Evolutionary conservation across 441 rosid species (phyloP).

Genomic region (Adansonia madagascariensis): DNA sequence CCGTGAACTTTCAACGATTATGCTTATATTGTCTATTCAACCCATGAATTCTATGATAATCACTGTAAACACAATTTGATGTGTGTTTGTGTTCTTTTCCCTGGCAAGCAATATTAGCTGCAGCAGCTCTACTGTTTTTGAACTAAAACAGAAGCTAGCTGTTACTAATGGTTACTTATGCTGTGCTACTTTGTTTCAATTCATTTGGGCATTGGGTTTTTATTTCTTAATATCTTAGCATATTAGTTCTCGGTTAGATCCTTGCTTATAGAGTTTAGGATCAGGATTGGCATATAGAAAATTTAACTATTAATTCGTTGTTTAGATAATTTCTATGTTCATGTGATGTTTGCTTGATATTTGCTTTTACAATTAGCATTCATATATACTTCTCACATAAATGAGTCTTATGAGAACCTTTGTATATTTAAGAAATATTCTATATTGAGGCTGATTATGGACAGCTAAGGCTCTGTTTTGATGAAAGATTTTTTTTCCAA

Average conservation of each 20-base stretch:
- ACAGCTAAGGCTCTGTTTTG: background rate
- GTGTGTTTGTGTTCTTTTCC: background rate
- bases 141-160: background rate
- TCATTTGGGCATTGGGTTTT: background rate
- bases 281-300: background rate
- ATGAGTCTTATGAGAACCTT: background rate
- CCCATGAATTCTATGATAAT: background rate
- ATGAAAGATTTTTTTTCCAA: background rate
- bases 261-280: slow-evolving; percentile 3
- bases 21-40: background rate
- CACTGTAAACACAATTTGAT: background rate
- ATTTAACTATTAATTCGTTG: background rate
- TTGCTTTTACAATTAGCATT: background rate
- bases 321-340: background rate
- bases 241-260: background rate
- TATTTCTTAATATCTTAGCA: background rate
- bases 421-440: background rate
- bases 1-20: background rate
- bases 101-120: background rate
- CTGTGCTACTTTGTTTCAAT: background rate
- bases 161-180: background rate
- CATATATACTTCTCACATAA: background rate
- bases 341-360: background rate
- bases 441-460: background rate
- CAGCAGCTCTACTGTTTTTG: background rate